phyloP scores from a whole-genome alignment of 2,329 filamentous ascomycete species.

The Rhexocercosporidium sp. region DNA sequence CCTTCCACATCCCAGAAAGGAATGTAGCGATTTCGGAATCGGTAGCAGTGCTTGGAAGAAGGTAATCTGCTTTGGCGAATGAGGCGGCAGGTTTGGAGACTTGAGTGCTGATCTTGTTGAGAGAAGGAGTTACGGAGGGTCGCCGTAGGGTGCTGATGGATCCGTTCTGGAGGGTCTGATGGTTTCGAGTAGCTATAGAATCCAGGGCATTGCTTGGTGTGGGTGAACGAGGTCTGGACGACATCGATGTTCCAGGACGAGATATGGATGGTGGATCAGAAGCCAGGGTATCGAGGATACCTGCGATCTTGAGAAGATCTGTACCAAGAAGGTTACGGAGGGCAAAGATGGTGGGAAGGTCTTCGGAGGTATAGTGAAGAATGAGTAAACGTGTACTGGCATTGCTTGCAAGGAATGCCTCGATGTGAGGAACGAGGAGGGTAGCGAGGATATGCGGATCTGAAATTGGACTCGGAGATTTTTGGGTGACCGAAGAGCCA shows the following conservation, averaged over 20 bases:
- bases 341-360: slow-evolving; percentile 61
- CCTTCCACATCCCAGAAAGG: slow-evolving; percentile 57
- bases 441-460: slow-evolving; percentile 61
- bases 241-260: slow-evolving; percentile 6
- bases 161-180: slow-evolving; percentile 5
- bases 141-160: background rate
- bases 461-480: slow-evolving; percentile 58
- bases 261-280: slow-evolving; percentile 36
- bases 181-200: slow-evolving; percentile 15
- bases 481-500: slow-evolving; percentile 54
- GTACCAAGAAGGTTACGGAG: slow-evolving; percentile 62
- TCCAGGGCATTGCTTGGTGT: slow-evolving; percentile 23
- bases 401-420: slow-evolving; percentile 62
- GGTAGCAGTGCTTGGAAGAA: slow-evolving; percentile 60
- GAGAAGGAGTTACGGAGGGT: background rate
- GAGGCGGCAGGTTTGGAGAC: slow-evolving; percentile 44
- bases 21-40: slow-evolving; percentile 60
- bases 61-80: slow-evolving; percentile 56
- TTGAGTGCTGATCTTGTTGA: background rate
- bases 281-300: slow-evolving; percentile 50
- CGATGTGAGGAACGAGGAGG: slow-evolving; percentile 64
- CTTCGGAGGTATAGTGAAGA: slow-evolving; percentile 62
- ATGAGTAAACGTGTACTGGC: slow-evolving; percentile 60
- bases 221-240: slow-evolving; percentile 22
- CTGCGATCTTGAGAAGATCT: slow-evolving; percentile 62